Conservation (phyloP, 1,284 basidiomycete genomes). For the Moesziomyces aphidis region DNA sequence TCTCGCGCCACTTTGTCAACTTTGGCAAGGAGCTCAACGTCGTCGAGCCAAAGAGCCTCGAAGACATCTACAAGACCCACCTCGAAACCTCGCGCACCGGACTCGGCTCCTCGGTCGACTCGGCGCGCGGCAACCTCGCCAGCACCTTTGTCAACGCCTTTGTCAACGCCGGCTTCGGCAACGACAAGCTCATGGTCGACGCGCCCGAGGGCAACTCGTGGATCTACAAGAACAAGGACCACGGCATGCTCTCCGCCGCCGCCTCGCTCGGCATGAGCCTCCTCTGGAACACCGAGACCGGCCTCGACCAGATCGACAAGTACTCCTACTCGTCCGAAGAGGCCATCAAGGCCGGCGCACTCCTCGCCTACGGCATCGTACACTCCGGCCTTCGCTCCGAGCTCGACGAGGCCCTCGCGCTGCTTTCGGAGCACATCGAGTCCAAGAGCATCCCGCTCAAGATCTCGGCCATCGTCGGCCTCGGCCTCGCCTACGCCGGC, state of each 20-base stretch:
- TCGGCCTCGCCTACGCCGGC: conserved; percentile 91
- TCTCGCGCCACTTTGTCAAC: conserved; percentile 80
- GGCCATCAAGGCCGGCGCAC: conserved; percentile 95
- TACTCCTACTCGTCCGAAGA: conserved; percentile 97
- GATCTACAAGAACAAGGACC: conserved; percentile 99
- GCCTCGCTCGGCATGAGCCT: conserved; percentile 92
- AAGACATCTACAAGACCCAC: conserved; percentile 98
- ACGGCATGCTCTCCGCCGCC: conserved; percentile 97
- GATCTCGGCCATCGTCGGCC: conserved; percentile 80
- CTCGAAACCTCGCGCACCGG: conserved; percentile 76
- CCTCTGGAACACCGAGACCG: conserved; percentile 96
- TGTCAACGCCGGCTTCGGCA: conserved; percentile 98
- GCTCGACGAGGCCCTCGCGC: conserved; percentile 90
- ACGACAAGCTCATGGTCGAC: conserved; percentile 97
- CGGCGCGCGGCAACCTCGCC: conserved; percentile 92
- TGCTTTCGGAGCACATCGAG: conserved; percentile 91
- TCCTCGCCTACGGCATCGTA: conserved; percentile 93
- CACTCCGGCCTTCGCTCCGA: conserved; percentile 91
- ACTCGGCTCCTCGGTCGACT: conserved; percentile 78
- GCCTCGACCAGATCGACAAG: conserved; percentile 94
- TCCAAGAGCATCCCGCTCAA: conserved; percentile 86
- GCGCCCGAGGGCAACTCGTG: conserved; percentile 96
- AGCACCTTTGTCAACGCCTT: conserved; percentile 99
- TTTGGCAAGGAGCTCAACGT: conserved; percentile 97
- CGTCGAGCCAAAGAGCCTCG: conserved; percentile 86